Evolutionary conservation across 2,329 filamentous ascomycete species (phyloP).

Genomic region (Colletotrichum ledebouriae): DNA sequence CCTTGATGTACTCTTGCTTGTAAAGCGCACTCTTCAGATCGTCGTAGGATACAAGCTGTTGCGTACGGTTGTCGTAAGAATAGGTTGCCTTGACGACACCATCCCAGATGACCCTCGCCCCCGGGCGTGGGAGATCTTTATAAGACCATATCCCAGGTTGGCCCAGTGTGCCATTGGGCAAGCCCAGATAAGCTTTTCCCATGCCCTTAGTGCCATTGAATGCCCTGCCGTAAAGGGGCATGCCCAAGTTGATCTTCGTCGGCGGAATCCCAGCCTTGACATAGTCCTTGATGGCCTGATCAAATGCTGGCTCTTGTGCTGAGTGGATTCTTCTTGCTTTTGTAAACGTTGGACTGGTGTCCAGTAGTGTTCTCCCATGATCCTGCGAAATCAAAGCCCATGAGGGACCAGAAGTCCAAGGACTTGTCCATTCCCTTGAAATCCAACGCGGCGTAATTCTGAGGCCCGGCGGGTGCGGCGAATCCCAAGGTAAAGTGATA

Average conservation of each 20-base stretch:
- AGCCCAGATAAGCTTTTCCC: conserved; percentile 73
- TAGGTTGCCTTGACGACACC: conserved; percentile 74
- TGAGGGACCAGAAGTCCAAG: conserved; percentile 71
- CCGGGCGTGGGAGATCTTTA: conserved; percentile 77
- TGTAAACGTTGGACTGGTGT: conserved; percentile 78
- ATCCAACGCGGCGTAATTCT: conserved; percentile 64
- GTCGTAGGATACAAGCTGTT: conserved; percentile 80
- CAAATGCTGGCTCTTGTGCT: conserved; percentile 77
- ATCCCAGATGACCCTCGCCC: conserved; percentile 71
- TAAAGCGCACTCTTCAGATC: conserved; percentile 69
- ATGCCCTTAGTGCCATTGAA: conserved; percentile 68
- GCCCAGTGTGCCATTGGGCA: conserved; percentile 79
- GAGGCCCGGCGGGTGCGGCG: conserved; percentile 61
- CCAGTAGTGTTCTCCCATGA: conserved; percentile 73
- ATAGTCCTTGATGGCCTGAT: conserved; percentile 75
- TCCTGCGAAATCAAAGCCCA: conserved; percentile 80
- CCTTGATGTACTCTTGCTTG: conserved; percentile 77
- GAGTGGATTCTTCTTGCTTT: conserved; percentile 61
- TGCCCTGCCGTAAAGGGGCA: conserved; percentile 69
- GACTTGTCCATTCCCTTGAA: conserved; percentile 66
- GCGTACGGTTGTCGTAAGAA: conserved; percentile 72
- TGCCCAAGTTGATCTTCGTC: conserved; percentile 78
- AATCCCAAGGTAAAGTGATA: conserved; percentile 66
- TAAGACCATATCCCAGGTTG: conserved; percentile 80
- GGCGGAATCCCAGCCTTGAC: conserved; percentile 67